Conservation (phyloP, 768 basidiomycete species). For the Pleurotus djamor region DNA sequence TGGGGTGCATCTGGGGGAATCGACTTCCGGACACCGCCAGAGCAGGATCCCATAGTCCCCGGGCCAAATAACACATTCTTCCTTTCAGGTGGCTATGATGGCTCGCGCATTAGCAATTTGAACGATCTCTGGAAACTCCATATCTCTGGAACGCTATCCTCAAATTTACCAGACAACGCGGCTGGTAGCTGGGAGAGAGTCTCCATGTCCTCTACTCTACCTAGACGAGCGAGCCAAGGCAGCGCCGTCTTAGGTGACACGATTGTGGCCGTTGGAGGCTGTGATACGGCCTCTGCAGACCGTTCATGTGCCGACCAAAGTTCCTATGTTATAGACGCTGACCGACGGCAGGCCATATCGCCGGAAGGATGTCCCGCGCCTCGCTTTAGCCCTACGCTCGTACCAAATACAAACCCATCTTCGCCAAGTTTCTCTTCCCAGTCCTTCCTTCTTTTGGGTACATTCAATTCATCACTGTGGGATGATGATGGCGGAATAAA, state of each 20-base stretch:
- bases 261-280: constrained; percentile 62
- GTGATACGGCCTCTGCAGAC: constrained; percentile 40
- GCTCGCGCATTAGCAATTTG: constrained; percentile 38
- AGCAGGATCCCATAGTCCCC: constrained; percentile 39
- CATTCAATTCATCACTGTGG: constrained; percentile 64
- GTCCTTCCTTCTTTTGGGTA: constrained; percentile 68
- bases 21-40: constrained; percentile 47
- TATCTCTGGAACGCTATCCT: constrained; percentile 68
- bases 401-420: constrained; percentile 55
- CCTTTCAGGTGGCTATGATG: constrained; percentile 69
- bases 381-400: constrained; percentile 55
- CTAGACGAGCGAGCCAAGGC: constrained; percentile 46
- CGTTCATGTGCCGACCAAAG: constrained; percentile 57
- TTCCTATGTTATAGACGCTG: constrained; percentile 55
- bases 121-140: constrained; percentile 72
- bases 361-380: constrained; percentile 63
- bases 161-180: constrained; percentile 54
- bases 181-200: constrained; percentile 60
- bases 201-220: constrained; percentile 30
- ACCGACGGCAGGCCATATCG: constrained; percentile 27
- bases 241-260: constrained; percentile 54
- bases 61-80: constrained; percentile 74
- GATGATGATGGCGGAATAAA: constrained; percentile 57
- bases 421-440: constrained; percentile 61
- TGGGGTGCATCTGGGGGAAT: constrained; percentile 78